Evolutionary conservation across 23 red algal genomes (phyloP), one percentile per base, ranked within the genome.

Genomic region (Gracilaria gracilis): DNA sequence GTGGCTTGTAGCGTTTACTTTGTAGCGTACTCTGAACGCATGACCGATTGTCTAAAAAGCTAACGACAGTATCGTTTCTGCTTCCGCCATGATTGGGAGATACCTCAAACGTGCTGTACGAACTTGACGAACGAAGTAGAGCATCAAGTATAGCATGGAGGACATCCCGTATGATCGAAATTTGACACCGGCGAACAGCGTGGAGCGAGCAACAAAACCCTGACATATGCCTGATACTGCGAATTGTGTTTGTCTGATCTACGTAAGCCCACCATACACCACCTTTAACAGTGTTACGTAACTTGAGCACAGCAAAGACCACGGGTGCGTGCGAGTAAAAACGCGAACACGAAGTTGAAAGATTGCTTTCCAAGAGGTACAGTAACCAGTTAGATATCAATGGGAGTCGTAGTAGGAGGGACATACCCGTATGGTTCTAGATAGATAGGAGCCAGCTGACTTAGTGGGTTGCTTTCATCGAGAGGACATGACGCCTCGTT

Each of bases 361-460:
- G 23, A 77, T 77, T 77, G 72, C 72, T 77, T 49, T 49, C 39
- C 46, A 46, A 35, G 38, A 77, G 38, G 72, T 37, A 11, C 23
- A 28, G 25, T 51, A 16, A 28, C 38, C n/a, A 46, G 23, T 51
- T 77, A 77, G 72, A 77, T 77, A 15, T 77, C 72, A 44, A 77
- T 50, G 4, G 72, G 72, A 8, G 72, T 77, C 0, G 72, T 77
- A 50, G 72, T 24, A 50, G 72, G 72, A 25, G 72, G 72, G 39
- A 77, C 72, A 77, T 77, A 77, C 15, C 72, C 72, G 39, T 77
- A 77, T 31, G 72, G 72, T 50, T 48, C 72, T 4, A 77, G 72
- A 50, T 77, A 42, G 39, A 77, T 77, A 15, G 72, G 20, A 5
- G 72, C 72, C 1, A 77, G 72, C 46, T 25, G 39, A 51, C 38